These are phyloP conservation scores for Boletus rufocinnamomeus DNA, from an alignment of 768 basidiomycete genomes.

Conservation along the genomic window DNA sequence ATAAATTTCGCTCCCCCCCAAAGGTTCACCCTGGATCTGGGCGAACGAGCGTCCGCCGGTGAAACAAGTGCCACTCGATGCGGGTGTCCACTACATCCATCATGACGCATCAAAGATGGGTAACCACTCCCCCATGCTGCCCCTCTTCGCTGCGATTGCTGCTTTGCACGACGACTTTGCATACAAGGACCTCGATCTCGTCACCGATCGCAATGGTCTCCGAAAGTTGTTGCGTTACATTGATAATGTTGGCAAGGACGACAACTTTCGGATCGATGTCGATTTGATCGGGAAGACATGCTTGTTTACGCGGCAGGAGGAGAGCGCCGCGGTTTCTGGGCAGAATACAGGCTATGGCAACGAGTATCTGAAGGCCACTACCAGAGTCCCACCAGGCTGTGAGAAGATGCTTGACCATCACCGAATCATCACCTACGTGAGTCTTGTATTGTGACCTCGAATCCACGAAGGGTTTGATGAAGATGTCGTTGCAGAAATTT, in stretches of 20 bases:
- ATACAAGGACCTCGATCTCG: slow-evolving; percentile 40
- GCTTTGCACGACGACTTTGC: slow-evolving; percentile 30
- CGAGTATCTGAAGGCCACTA: slow-evolving; percentile 62
- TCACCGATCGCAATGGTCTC: slow-evolving; percentile 68
- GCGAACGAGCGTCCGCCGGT: slow-evolving; percentile 48
- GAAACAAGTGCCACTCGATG: slow-evolving; percentile 55
- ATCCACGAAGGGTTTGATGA: neutral
- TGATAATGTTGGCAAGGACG: slow-evolving; percentile 23
- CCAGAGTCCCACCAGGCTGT: slow-evolving; percentile 49
- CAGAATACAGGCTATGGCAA: slow-evolving; percentile 51
- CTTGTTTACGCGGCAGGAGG: slow-evolving; percentile 61
- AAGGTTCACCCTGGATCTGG: slow-evolving; percentile 67
- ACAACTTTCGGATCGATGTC: slow-evolving; percentile 66
- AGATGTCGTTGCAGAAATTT: slow-evolving; percentile 45
- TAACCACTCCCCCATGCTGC: slow-evolving; percentile 44
- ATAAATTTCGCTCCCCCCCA: neutral
- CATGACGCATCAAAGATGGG: slow-evolving; percentile 55
- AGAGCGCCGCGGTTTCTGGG: slow-evolving; percentile 15
- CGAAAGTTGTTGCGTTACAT: slow-evolving; percentile 63
- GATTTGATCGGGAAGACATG: slow-evolving; percentile 64
- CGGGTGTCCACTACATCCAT: slow-evolving; percentile 51
- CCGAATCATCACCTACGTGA: slow-evolving; percentile 62
- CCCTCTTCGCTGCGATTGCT: slow-evolving; percentile 63
- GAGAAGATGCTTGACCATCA: slow-evolving; percentile 57
- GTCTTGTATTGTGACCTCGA: slow-evolving; percentile 21